These are phyloP conservation scores for Emmonsiellopsis sp. DNA, from an alignment of 2,329 filamentous ascomycete species.

Conservation along the genomic window DNA sequence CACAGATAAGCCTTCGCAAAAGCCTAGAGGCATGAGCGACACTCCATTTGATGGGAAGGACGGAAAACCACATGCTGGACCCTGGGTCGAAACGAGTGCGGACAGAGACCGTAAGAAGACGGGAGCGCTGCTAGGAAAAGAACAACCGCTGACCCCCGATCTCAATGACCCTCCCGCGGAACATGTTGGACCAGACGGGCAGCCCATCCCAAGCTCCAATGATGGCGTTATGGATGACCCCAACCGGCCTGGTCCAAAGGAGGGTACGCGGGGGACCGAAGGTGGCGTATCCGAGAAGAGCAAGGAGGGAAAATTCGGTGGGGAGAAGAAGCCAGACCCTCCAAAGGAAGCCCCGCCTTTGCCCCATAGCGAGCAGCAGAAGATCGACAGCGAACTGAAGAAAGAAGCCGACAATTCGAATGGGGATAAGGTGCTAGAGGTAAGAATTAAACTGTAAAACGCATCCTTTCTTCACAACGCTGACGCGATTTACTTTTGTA, in stretches of 20 bases:
- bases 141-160: constrained; percentile 15
- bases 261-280: constrained; percentile 80
- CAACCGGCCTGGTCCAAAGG: constrained; percentile 62
- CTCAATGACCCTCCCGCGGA: constrained; percentile 19
- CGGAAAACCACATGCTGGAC: constrained; percentile 85
- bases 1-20: background rate
- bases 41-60: constrained; percentile 88
- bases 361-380: constrained; percentile 71
- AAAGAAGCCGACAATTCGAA: constrained; percentile 27
- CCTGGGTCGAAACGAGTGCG: constrained; percentile 48
- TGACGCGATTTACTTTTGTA: constrained; percentile 24
- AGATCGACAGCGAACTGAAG: constrained; percentile 39
- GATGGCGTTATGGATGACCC: constrained; percentile 93
- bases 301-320: constrained; percentile 61
- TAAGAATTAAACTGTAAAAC: constrained; percentile 25
- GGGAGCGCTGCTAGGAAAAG: constrained; percentile 21
- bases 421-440: constrained; percentile 44
- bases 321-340: constrained; percentile 67
- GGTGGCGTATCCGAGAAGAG: constrained; percentile 83
- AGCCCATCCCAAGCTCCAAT: constrained; percentile 44
- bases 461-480: background rate
- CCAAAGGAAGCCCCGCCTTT: constrained; percentile 80
- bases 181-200: constrained; percentile 34
- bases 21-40: constrained; percentile 35
- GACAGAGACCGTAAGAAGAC: constrained; percentile 39